Base-by-base conservation (phyloP, 306 rosid species). In the Inga oerstediana region DNA sequence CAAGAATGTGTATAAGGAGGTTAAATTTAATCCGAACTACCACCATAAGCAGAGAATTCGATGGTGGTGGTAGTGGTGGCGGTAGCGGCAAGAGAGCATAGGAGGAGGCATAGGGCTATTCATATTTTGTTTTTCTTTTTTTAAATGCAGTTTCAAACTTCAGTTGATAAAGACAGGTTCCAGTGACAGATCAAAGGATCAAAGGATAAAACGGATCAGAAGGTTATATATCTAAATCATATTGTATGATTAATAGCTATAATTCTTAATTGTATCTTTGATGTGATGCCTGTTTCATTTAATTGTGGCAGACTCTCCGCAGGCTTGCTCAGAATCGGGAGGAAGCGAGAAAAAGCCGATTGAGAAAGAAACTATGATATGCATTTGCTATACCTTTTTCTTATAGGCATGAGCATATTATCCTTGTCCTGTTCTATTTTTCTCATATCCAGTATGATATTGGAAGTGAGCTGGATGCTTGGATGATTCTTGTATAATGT, bases 321-420 rank as follows among this genome's bases (percentile, higher is more conserved):
- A 88, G 99, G 91, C 97, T 96, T 39, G 98, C 99, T 80, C 99
- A 96, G 81, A 96, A 96, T 89, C 96, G 98, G 30, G 99, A 96
- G 90, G 99, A 98, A 20, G 99, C 99, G 4, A 90, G 99, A 72
- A 96, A 96, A 91, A 96, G 99, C 78, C 92, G 99, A 44, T 78
- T 96, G 92, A 88, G 98, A 83, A 96, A 96, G 85, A 96, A 96
- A 84, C 98, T 96, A 90, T 51, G 87, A 58, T 43, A 59, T 15
- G 12, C 75, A 71, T 76, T 76, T 75, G 15, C 58, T 39, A 13
- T 30, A 48, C 45, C 20, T 44, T 58, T 66, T 72, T 51, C 80
- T 49, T 80, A 64, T 51, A 39, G 49, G 51, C 43, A 19, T 15
- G 17, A n/a, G 11, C 49, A 19, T 69, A 39, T 39, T 39, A 11